These are phyloP conservation scores for Diaporthe aspalathi DNA, from an alignment of 2,329 filamentous ascomycete genomes.

Conservation along the genomic window DNA sequence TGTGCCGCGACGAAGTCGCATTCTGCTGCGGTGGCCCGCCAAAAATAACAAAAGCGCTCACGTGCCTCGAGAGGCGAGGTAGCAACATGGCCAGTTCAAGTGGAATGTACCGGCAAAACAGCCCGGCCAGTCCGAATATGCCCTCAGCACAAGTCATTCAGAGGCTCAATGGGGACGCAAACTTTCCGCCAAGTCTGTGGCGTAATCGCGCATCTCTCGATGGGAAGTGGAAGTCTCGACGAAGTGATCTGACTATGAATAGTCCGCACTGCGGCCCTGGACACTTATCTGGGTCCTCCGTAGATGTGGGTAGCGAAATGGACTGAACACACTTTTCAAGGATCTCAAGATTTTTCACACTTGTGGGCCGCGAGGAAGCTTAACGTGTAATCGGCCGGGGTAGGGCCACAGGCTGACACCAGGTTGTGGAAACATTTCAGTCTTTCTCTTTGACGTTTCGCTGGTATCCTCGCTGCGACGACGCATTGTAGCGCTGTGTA, in stretches of 20 bases:
- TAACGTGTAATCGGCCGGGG: no score
- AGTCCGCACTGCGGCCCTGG: neutral
- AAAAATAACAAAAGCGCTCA: slow-evolving; percentile 12
- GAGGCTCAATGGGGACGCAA: neutral
- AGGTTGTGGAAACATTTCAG: neutral
- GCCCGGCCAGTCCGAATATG: neutral
- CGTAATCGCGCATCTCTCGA: neutral
- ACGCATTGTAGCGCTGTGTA: neutral
- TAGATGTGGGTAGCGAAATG: neutral
- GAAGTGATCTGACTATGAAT: neutral
- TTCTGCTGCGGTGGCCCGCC: neutral
- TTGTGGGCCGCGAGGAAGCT: no score
- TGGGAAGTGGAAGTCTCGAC: neutral
- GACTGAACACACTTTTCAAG: neutral
- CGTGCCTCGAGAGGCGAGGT: neutral
- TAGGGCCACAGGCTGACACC: neutral
- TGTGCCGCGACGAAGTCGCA: slow-evolving; percentile 17
- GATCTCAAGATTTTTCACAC: neutral
- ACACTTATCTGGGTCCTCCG: neutral
- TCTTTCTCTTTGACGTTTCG: neutral
- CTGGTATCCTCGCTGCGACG: neutral
- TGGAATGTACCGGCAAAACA: neutral
- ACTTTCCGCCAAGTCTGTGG: neutral
- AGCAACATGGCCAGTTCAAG: neutral
- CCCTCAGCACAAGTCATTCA: neutral